These are phyloP conservation scores for Endogone sp. DNA, from an alignment of 192 early-diverging fungal genomes.

Conservation along the genomic window DNA sequence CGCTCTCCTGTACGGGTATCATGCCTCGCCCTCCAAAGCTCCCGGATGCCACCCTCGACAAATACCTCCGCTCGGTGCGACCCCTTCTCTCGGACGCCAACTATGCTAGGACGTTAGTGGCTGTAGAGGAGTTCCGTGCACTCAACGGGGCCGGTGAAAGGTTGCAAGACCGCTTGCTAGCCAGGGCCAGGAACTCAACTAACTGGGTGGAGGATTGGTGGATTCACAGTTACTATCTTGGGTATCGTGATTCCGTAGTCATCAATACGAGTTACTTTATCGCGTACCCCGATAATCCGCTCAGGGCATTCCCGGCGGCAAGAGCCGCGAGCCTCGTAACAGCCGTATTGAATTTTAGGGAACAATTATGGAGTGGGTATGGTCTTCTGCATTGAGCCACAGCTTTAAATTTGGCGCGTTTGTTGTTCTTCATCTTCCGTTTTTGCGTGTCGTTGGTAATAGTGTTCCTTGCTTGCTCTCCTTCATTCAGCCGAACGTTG, in stretches of 20 bases:
- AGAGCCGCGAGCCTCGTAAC: slow-evolving; percentile 88
- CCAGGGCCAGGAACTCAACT: slow-evolving; percentile 64
- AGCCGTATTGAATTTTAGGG: slow-evolving; percentile 87
- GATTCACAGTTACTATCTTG: slow-evolving; percentile 92
- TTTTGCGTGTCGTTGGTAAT: no score
- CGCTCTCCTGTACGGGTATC: no score
- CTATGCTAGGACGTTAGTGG: slow-evolving; percentile 59
- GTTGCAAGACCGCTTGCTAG: slow-evolving; percentile 82
- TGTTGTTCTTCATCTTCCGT: no score
- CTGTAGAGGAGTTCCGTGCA: slow-evolving; percentile 74
- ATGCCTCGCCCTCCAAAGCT: no score
- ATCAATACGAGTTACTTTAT: slow-evolving; percentile 97
- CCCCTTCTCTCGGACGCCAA: slow-evolving; percentile 70
- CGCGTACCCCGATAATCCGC: slow-evolving; percentile 84
- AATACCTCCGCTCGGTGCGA: slow-evolving; percentile 77
- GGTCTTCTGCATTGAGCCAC: no score
- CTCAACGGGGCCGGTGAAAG: slow-evolving; percentile 76
- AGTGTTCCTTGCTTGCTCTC: no score
- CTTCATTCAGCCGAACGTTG: slow-evolving; percentile 52
- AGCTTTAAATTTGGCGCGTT: no score
- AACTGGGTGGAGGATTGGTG: slow-evolving; percentile 99
- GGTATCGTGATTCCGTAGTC: slow-evolving; percentile 93
- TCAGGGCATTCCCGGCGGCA: slow-evolving; percentile 67
- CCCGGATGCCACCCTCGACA: slow-evolving; percentile 81
- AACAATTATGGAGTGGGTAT: slow-evolving; percentile 64